phyloP scores from a whole-genome alignment of 495 filamentous ascomycete species.

The Penicillium subrubescens region DNA sequence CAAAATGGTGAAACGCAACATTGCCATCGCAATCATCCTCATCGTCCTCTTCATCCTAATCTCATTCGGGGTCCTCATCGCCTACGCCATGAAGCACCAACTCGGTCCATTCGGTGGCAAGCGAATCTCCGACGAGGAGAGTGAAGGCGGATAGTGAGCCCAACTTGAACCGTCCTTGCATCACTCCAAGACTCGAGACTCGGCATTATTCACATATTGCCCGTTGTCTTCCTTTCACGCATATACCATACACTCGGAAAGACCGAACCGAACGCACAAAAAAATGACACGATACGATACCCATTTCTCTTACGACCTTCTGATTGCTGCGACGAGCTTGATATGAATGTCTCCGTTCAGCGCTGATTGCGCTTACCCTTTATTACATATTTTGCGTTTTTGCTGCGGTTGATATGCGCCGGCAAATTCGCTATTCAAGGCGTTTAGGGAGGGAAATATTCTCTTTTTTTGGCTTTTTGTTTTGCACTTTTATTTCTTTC shows the following conservation, averaged over 20 bases:
- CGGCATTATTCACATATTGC: neutral
- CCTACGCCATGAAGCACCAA: constrained; percentile 58
- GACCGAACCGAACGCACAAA: neutral
- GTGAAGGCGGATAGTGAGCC: constrained; percentile 29
- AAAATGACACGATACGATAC: constrained; percentile 16
- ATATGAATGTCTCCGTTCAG: neutral
- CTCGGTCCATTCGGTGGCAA: constrained; percentile 42
- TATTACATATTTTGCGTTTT: neutral
- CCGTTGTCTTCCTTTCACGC: neutral
- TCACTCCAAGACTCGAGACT: neutral
- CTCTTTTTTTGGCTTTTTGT: neutral
- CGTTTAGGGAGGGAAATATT: neutral
- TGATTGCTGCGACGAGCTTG: constrained; percentile 7
- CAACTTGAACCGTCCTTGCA: neutral
- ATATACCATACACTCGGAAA: constrained; percentile 2
- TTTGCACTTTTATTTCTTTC: constrained; percentile 1
- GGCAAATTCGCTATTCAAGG: neutral
- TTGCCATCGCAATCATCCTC: constrained; percentile 80
- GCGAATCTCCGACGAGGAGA: constrained; percentile 45
- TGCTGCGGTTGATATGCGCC: neutral
- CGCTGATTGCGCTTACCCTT: constrained; percentile 1
- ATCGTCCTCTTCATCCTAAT: constrained; percentile 77
- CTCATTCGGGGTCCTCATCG: constrained; percentile 67
- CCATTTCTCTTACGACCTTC: neutral
- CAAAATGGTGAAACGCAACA: constrained; percentile 67